Evolutionary conservation across 768 basidiomycete genomes (phyloP), one percentile per base, ranked within the genome.

Genomic region (Podaxis pistillaris): DNA sequence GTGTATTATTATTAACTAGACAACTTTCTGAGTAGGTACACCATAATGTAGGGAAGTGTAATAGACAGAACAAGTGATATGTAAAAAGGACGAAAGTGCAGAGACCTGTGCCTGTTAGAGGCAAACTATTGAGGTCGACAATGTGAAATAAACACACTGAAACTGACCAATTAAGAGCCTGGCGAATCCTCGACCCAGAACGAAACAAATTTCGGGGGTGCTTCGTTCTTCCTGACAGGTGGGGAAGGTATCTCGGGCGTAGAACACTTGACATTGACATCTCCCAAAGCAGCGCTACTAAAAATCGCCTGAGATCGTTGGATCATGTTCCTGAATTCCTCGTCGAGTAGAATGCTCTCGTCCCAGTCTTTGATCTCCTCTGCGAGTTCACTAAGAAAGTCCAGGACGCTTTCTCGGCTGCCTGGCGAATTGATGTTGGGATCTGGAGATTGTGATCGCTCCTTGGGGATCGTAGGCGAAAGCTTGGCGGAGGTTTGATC

Each of bases 301-400:
- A 61, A 49, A 44, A 58, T 28, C 26, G 49, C 47, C 58, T 69
- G 68, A 22, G 78, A 75, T 41, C 69, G 69, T 50, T 76, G 67
- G 17, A 84, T 76, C 71, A 84, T 73, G 4, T 72, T 68, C 65
- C 74, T 81, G 71, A 85, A 85, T 19, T 77, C 78, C 40, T 78
- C 69, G 64, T 82, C 78, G 69, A 83, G 73, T 65, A 80, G 81
- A 38, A 83, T 67, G 62, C 75, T 79, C 15, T 76, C 71, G 64
- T 84, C 83, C 83, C 83, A 85, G 40, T 76, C 77, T 54, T 72
- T 81, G 17, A 81, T 79, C 65, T 82, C 82, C 50, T 81, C 77
- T 1, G 80, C 79, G 38, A 85, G 75, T 66, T 83, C 81, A 15
- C 76, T 75, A 36, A 85, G 79, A 13, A 85, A 73, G 9, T 71